These are phyloP conservation scores for Blumeria hordei DNA, from an alignment of 2,329 filamentous ascomycete species.

Conservation along the genomic window DNA sequence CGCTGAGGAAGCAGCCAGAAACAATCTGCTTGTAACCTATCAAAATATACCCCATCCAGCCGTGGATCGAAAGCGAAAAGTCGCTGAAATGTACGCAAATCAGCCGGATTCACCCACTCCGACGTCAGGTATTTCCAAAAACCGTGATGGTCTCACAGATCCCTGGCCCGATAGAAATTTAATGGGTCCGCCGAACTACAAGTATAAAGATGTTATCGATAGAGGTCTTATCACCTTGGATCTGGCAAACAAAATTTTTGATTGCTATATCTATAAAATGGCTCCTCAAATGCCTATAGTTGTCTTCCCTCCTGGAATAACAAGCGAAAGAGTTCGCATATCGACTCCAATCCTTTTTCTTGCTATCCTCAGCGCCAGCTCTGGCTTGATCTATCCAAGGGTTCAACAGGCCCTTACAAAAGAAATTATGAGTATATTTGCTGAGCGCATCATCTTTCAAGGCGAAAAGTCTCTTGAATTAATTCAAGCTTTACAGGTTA, in stretches of 20 bases:
- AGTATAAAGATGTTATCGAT: constrained; percentile 24
- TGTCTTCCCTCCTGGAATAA: constrained; percentile 29
- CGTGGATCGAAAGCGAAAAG: constrained; percentile 15
- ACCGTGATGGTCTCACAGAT: constrained; percentile 2
- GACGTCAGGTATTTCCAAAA: neutral
- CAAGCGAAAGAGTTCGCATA: constrained; percentile 29
- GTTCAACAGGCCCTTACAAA: constrained; percentile 21
- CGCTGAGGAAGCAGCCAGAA: constrained; percentile 10
- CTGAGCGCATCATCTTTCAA: constrained; percentile 22
- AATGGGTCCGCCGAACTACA: constrained; percentile 6
- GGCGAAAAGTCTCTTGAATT: constrained; percentile 27
- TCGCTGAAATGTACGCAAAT: constrained; percentile 7
- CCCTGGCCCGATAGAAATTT: neutral
- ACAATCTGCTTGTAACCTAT: constrained; percentile 10
- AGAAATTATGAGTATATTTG: constrained; percentile 23
- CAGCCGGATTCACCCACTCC: constrained; percentile 2
- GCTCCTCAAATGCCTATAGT: constrained; percentile 36
- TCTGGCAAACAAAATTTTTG: constrained; percentile 28
- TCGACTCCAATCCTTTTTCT: constrained; percentile 43
- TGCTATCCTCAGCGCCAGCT: constrained; percentile 38
- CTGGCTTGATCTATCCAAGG: constrained; percentile 26
- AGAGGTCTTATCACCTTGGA: constrained; percentile 32
- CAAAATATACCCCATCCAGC: constrained; percentile 15
- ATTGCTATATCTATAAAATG: constrained; percentile 34
- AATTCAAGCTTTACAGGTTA: constrained; percentile 24